Base-by-base conservation (phyloP, 805 yeast genomes). In the Yarrowia deformans region DNA sequence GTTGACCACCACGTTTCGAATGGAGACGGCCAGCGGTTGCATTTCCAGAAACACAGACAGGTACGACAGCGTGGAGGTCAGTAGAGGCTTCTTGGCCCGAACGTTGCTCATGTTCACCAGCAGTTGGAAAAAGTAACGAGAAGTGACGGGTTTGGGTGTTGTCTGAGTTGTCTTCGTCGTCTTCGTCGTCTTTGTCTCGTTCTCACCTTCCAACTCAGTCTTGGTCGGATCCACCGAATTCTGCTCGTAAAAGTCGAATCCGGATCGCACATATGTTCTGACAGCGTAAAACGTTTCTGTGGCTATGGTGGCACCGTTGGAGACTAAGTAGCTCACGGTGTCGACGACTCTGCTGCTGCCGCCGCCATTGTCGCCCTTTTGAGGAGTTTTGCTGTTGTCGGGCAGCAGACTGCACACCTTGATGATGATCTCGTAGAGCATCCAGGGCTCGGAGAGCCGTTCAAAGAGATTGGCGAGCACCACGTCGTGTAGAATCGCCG, bases 381-480 rank as follows among this genome's bases (percentile, higher is more conserved):
- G 29, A 2, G 48, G 46, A 13, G 19, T 69, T 18, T 13, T 71
- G 18, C 45, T 68, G 40, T 16, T 56, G 48, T 14, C 72, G 5
- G 42, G 64, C 9, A 39, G 69, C 67, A 32, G 64, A n/a, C 14
- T 18, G 14, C 66, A 60, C n/a, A 72, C 71, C 70, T 75, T 77
- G 37, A 72, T 69, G 7, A 82, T 72, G 4, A 85, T 75, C 39
- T 82, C 84, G 80, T 86, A 83, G 1, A 85, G 71, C 75, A 83
- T 81, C 76, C 84, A 85, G n/a, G 85, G 85, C 69, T 85, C 86
- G 10, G 83, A 77, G 16, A 85, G 70, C 72, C 83, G 84, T 8
- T 81, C 83, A 6, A 84, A 74, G 0, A 81, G 72, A 69, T 80
- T 84, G 50, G 75, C 75, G 50, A 86, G 68, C 0, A 82, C 77